These are phyloP conservation scores for Crithidia brevicula DNA, from an alignment of 208 protist species.

Conservation along the genomic window DNA sequence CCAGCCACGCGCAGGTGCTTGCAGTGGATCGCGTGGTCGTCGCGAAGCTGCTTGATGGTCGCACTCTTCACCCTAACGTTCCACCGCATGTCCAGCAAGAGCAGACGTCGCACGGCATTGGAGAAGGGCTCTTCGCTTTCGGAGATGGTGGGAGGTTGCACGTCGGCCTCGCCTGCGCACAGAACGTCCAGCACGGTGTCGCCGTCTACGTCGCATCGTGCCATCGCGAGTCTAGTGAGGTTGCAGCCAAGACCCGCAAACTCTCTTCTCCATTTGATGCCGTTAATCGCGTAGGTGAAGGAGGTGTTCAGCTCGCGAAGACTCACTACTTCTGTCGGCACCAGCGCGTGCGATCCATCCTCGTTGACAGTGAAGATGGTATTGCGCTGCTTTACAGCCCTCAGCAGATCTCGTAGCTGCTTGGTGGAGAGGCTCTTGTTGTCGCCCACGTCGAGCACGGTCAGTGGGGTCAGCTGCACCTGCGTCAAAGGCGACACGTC, in stretches of 20 bases:
- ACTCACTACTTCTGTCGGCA: not conserved
- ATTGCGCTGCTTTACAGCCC: slow-evolving; percentile 3
- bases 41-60: not conserved
- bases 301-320: slow-evolving; percentile 3
- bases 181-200: not conserved
- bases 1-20: slow-evolving; percentile 8
- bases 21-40: slow-evolving; percentile 13
- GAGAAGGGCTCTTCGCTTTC: not conserved
- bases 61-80: slow-evolving; percentile 3
- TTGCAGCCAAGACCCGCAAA: not conserved
- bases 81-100: slow-evolving; percentile 11
- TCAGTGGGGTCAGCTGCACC: not conserved
- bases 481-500: not conserved
- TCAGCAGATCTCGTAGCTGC: not conserved
- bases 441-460: not conserved
- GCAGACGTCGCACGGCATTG: not conserved
- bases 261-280: not conserved
- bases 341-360: no score
- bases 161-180: not conserved
- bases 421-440: slow-evolving; percentile 4
- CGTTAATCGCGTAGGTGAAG: not conserved
- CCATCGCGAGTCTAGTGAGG: not conserved
- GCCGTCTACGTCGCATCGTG: not conserved
- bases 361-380: no score
- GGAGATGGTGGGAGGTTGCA: not conserved